Base-by-base conservation (phyloP, 768 basidiomycete genomes). In the Rhodotorula toruloides region DNA sequence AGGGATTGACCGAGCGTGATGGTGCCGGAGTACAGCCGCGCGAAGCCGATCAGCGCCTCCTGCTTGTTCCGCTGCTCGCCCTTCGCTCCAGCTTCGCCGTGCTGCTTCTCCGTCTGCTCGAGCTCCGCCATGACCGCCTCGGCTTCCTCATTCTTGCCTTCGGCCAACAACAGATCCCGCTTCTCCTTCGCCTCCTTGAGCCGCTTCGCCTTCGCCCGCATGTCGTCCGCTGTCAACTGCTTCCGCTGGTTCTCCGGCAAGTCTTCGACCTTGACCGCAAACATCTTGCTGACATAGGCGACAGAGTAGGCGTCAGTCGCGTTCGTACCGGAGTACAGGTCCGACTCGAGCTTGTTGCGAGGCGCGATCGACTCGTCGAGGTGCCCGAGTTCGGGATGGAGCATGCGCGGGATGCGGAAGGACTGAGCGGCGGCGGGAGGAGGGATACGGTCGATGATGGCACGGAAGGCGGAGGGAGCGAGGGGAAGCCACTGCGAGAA, bases 281-380 rank as follows among this genome's bases (percentile, higher is more conserved):
- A 97, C 94, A 98, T 99, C 78, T 98, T 99, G 82, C 90, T 94
- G 53, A 97, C 88, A 77, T 92, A 96, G 11, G 87, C 94, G 22
- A 86, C 84, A 19, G 91, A 81, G 62, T 79, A 84, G 0, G 87
- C 86, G 11, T 81, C 81, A 2, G 82, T 70, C 2, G 74, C 80
- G 3, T 83, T 82, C 58, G 84, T 84, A 48, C 91, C 89, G 0
- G 83, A 76, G 78, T 87, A 97, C 22, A 98, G 79, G 65, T 89
- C 88, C 67, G 81, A 79, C 75, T 99, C 93, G n/a, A 94, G 80
- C 73, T 87, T 86, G 76, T 86, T 88, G 73, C 84, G 85, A 13
- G 91, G 86, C 44, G 81, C 76, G 21, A 85, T 75, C 3, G 81
- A 74, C 68, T 86, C 85, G 57, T 84, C 72, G 8, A 76, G 74